A percentile compares a stretch with the other conserved stretches of the same genome.
These are phyloP conservation scores for Camillea tinctor DNA, from an alignment of 2,329 filamentous ascomycete species.

Conservation along the genomic window DNA sequence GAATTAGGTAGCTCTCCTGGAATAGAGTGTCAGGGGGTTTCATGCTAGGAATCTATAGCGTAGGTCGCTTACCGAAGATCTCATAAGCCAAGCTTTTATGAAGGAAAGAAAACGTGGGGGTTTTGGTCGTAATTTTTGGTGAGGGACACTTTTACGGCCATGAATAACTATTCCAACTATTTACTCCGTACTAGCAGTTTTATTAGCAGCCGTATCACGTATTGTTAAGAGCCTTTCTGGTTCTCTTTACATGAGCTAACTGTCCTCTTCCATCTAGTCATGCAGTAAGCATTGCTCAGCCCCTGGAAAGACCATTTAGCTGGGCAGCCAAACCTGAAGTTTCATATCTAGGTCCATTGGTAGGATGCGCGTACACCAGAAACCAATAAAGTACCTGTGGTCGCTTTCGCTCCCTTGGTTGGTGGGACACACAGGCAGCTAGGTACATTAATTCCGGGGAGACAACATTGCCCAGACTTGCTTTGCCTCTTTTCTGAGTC, in stretches of 20 bases:
- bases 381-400: not conserved
- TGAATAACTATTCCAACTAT: not conserved
- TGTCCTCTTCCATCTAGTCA: not conserved
- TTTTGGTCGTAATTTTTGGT: conserved; percentile 3
- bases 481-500: not conserved
- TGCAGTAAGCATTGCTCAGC: conserved; percentile 2
- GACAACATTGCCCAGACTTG: not conserved
- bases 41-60: conserved; percentile 1
- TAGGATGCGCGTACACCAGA: not conserved
- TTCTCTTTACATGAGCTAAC: not conserved
- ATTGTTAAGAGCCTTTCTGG: not conserved
- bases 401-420: not conserved
- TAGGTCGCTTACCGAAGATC: conserved; percentile 17
- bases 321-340: not conserved
- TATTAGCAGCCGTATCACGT: not conserved
- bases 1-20: conserved; percentile 3
- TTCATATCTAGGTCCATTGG: not conserved
- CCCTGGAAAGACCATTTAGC: not conserved
- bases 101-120: conserved; percentile 16
- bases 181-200: not conserved
- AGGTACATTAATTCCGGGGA: not conserved
- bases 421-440: not conserved
- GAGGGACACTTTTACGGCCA: not conserved
- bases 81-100: conserved; percentile 16
- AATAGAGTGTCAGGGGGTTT: conserved; percentile 10